Base-by-base conservation (phyloP, 306 rosid species). In the Sindora glabra region DNA sequence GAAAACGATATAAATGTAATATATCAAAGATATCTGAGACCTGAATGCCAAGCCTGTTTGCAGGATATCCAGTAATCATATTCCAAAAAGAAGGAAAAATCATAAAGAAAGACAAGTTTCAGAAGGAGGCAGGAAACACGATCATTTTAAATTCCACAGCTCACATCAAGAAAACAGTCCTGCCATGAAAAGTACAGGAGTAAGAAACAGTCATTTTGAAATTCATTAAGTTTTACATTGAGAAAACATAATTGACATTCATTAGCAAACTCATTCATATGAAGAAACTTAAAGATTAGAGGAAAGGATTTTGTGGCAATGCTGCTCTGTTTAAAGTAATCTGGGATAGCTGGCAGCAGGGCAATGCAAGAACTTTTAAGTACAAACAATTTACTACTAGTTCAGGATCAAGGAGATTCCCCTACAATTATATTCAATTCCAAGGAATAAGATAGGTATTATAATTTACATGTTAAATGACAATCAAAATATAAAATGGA, bases 11-110 rank as follows among this genome's bases (percentile, higher is more conserved):
- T 12, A 50, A 58, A 32, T 0, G 12, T 74, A 22, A 46, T n/a
- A 47, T 15, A 33, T 37, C 29, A 40, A 65, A 58, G 23, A 62
- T 57, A 63, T 12, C 7, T 46, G 59, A 65, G 19, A 65, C 38
- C 48, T 61, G 16, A 49, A 36, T 29, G n/a, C n/a, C n/a, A n/a
- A 58, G 65, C 24, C 53, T 39, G 10, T 24, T 2, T 4, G 34
- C 34, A 29, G 8, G 5, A 29, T 29, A 9, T 4, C 34, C 8
- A 9, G 8, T 4, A 29, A 4, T 4, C 8, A 1, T 4, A 29
- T 29, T 1, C 34, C 34, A 2, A 4, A 29, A 9, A 29, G 8
- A 10, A 34, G 2, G 11, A 10, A 34, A 10, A 10, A 10, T 0
- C 3, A 34, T 6, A 34, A 10, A 34, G 40, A 34, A 34, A 34